phyloP scores from a whole-genome alignment of 768 basidiomycete species.

The Hydnum rufescens region DNA sequence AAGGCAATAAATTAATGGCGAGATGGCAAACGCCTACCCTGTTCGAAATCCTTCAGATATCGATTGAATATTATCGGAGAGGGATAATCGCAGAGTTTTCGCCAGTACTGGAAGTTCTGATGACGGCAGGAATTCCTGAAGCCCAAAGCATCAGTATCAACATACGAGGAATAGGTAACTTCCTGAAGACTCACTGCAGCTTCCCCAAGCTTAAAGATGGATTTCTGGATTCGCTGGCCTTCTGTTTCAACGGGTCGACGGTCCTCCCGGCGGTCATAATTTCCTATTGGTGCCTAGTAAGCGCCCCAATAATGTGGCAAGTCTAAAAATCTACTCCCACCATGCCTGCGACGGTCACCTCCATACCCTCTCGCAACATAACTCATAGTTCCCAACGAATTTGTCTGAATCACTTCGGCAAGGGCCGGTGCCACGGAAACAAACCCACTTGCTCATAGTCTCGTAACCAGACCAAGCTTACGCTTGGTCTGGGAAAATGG shows the following conservation, averaged over 20 bases:
- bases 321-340: too few relatives aligned
- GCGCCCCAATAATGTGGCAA: too few relatives aligned
- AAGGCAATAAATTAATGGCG: not conserved
- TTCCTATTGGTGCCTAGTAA: not conserved
- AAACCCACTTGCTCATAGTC: too few relatives aligned
- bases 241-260: conserved; percentile 14
- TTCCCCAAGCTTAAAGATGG: conserved; percentile 60
- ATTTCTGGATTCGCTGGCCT: conserved; percentile 30
- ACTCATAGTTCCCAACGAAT: too few relatives aligned
- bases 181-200: conserved; percentile 34
- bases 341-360: too few relatives aligned
- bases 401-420: too few relatives aligned
- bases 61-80: conserved; percentile 36
- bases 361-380: too few relatives aligned
- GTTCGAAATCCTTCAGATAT: conserved; percentile 58
- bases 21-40: conserved; percentile 30
- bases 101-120: conserved; percentile 53
- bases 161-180: not conserved
- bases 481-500: too few relatives aligned
- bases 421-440: too few relatives aligned
- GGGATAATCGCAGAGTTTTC: conserved; percentile 39
- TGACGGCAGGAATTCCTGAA: conserved; percentile 33
- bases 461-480: too few relatives aligned
- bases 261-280: not conserved
- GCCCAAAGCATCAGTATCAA: not conserved